phyloP scores from a whole-genome alignment of 305 asterid species.

The Fraxinus xanthoxyloides region DNA sequence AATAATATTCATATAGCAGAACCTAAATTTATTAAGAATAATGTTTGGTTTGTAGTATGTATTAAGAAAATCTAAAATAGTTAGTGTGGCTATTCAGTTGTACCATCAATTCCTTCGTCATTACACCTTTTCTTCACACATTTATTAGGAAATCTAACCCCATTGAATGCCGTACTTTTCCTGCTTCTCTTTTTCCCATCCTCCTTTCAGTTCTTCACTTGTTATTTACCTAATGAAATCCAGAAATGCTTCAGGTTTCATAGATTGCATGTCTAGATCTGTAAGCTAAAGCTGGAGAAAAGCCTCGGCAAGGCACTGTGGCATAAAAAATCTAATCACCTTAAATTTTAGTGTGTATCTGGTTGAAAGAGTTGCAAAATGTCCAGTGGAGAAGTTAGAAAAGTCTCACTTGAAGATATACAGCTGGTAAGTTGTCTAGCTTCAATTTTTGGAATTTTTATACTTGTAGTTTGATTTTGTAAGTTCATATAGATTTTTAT shows the following conservation, averaged over 20 bases:
- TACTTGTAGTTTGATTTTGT: neutral
- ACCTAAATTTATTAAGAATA: neutral
- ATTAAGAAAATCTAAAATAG: neutral
- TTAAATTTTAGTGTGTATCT: neutral
- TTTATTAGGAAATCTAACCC: neutral
- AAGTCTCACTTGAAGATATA: conserved; percentile 36
- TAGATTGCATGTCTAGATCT: neutral
- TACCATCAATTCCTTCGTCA: neutral
- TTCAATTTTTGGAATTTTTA: neutral
- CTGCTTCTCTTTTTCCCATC: neutral
- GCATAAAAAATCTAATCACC: neutral
- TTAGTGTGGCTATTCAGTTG: neutral
- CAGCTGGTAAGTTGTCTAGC: conserved; percentile 30
- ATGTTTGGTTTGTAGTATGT: neutral
- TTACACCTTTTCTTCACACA: neutral
- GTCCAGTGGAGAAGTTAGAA: conserved; percentile 27
- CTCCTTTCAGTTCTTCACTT: neutral
- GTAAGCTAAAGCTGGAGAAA: neutral
- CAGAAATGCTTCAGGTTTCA: neutral
- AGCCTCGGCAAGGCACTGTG: neutral
- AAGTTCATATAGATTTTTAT: neutral
- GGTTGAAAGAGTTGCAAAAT: conserved; percentile 12
- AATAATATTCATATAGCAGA: neutral
- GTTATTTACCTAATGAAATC: neutral
- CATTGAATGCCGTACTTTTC: neutral